A percentile compares a stretch with the other conserved stretches of the same genome.
Evolutionary conservation across 2,329 filamentous ascomycete genomes (phyloP).

Genomic region (Cercospora sesami): DNA sequence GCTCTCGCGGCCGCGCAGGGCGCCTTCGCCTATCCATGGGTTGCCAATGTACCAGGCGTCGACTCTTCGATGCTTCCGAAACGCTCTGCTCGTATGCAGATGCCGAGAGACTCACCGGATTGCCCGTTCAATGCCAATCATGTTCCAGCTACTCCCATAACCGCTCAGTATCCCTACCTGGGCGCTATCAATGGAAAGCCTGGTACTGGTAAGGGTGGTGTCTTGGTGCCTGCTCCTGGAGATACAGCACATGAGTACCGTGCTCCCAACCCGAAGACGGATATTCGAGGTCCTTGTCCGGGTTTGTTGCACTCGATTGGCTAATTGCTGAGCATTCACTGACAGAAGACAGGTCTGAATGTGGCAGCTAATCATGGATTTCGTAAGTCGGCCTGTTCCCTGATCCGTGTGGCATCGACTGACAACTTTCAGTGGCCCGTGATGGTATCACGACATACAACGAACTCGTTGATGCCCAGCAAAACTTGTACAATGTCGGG

Average conservation of each 20-base stretch:
- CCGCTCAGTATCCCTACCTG: conserved; percentile 42
- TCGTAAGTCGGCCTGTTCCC: background rate
- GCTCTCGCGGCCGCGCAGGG: conserved; percentile 19
- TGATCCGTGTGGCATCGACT: background rate
- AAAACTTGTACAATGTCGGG: conserved; percentile 48
- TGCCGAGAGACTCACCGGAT: conserved; percentile 27
- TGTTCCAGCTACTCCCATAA: conserved; percentile 38
- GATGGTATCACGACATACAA: conserved; percentile 44
- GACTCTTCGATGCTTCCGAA: conserved; percentile 37
- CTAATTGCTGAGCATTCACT: background rate
- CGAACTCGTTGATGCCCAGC: conserved; percentile 45
- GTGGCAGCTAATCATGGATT: conserved; percentile 45
- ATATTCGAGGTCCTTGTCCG: conserved; percentile 45
- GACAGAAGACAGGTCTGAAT: background rate
- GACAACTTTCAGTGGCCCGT: conserved; percentile 28
- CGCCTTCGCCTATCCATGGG: conserved; percentile 42
- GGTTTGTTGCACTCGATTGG: background rate
- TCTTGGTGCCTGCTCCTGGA: conserved; percentile 45
- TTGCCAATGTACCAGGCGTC: conserved; percentile 40
- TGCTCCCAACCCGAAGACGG: conserved; percentile 36
- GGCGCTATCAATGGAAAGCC: conserved; percentile 44
- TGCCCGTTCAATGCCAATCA: conserved; percentile 44
- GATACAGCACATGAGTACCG: conserved; percentile 42
- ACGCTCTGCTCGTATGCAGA: conserved; percentile 10
- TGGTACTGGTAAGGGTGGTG: conserved; percentile 45